Evolutionary conservation across 768 basidiomycete species (phyloP).

Genomic region (Rhodotorula taiwanensis): DNA sequence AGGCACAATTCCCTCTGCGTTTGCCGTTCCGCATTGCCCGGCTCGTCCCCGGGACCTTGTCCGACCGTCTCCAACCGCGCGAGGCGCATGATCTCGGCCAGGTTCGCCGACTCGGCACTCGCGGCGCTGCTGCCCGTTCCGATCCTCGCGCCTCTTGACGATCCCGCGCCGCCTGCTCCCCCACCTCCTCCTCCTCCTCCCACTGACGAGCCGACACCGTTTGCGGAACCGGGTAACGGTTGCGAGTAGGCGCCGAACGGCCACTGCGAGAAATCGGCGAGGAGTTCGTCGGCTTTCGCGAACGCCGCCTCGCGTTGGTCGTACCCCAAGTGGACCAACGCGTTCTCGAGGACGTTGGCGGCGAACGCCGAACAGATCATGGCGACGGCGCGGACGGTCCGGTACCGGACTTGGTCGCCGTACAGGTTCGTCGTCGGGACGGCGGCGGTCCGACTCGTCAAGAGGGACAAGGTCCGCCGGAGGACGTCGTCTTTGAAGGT

Average conservation of each 20-base stretch:
- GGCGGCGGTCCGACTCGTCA: constrained; percentile 74
- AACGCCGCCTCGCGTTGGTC: constrained; percentile 92
- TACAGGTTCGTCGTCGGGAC: constrained; percentile 58
- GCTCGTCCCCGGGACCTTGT: not conserved
- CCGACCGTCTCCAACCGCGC: constrained; percentile 45
- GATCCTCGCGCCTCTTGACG: constrained; percentile 3
- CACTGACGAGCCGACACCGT: too few relatives aligned
- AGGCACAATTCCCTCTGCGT: constrained; percentile 62
- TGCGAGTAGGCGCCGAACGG: constrained; percentile 56
- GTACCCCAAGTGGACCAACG: constrained; percentile 76
- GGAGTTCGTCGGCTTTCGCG: constrained; percentile 83
- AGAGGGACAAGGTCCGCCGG: constrained; percentile 63
- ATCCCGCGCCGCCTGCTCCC: not conserved
- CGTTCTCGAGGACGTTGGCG: constrained; percentile 90
- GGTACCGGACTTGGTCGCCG: constrained; percentile 60
- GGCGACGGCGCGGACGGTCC: constrained; percentile 70
- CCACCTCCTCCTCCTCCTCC: not conserved
- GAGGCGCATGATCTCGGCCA: constrained; percentile 48
- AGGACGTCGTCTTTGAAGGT: constrained; percentile 82
- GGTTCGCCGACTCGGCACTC: constrained; percentile 45
- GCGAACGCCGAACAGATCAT: constrained; percentile 88
- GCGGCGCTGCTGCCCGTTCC: constrained; percentile 38
- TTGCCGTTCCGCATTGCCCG: constrained; percentile 40
- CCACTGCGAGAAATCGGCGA: constrained; percentile 85
- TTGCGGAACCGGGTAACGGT: not conserved